phyloP scores from a whole-genome alignment of 2,329 filamentous ascomycete genomes.

The Sporothrix mexicana region DNA sequence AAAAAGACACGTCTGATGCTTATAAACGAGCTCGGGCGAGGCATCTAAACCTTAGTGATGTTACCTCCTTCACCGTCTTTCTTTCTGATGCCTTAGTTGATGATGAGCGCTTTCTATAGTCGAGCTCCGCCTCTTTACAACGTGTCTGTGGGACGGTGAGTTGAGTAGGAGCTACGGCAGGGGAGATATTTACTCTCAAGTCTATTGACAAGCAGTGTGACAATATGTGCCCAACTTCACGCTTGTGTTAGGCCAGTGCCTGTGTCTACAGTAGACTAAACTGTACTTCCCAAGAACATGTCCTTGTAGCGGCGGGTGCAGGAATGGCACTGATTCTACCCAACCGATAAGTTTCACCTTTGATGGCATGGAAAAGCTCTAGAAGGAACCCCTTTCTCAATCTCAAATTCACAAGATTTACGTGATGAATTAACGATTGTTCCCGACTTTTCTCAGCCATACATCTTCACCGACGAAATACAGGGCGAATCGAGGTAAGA shows the following conservation, averaged over 20 bases:
- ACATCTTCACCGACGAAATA: not conserved
- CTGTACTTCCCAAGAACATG: too few relatives aligned
- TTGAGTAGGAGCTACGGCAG: not conserved
- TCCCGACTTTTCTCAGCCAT: not conserved
- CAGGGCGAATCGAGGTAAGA: not conserved
- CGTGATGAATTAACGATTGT: too few relatives aligned
- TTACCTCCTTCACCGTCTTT: not conserved
- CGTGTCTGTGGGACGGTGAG: conserved; percentile 7
- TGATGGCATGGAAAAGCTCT: not conserved
- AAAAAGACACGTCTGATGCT: not conserved
- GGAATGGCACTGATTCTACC: not conserved
- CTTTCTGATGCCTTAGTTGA: not conserved
- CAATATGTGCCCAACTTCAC: not conserved
- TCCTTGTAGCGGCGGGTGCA: not conserved
- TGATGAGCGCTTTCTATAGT: not conserved
- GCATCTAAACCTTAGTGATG: not conserved
- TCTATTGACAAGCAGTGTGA: not conserved
- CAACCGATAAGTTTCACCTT: not conserved
- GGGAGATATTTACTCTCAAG: not conserved
- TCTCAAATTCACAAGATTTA: not conserved
- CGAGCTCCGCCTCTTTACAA: not conserved
- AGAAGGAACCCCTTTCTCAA: not conserved
- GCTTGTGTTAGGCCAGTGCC: not conserved
- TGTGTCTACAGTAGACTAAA: not conserved
- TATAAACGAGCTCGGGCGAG: not conserved